These are phyloP conservation scores for Candida sanyaensis DNA, from an alignment of 1,139 yeast species.

Conservation along the genomic window DNA sequence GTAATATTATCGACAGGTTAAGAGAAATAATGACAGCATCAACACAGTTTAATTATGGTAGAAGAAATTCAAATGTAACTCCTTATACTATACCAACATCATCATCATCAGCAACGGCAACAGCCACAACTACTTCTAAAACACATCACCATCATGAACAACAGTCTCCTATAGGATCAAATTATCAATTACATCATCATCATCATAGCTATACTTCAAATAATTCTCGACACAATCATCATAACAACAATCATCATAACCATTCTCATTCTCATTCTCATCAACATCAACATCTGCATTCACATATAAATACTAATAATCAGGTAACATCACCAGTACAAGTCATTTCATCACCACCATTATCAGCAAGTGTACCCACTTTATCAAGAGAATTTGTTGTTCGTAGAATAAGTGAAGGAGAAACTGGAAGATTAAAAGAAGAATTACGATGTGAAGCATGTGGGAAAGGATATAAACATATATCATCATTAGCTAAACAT, in stretches of 20 bases:
- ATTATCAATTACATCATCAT: constrained; percentile 10
- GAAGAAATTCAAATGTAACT: constrained; percentile 32
- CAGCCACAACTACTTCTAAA: not conserved
- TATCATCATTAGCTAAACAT: constrained; percentile 76
- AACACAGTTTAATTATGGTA: constrained; percentile 32
- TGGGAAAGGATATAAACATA: constrained; percentile 87
- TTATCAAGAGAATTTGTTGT: constrained; percentile 76
- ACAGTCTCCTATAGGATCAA: constrained; percentile 5
- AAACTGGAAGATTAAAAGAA: constrained; percentile 79
- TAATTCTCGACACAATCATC: constrained; percentile 3
- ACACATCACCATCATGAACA: constrained; percentile 3
- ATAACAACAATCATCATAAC: constrained; percentile 12
- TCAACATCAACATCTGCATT: not conserved
- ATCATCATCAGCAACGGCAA: constrained; percentile 28
- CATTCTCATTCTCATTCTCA: too few species aligned
- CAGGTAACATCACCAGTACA: constrained; percentile 5
- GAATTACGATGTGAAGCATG: constrained; percentile 87
- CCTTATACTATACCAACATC: constrained; percentile 39
- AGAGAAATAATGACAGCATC: constrained; percentile 25
- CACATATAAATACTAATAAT: constrained; percentile 4
- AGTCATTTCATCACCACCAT: constrained; percentile 9
- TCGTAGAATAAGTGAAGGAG: constrained; percentile 82
- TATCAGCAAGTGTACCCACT: constrained; percentile 46
- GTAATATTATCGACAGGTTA: not conserved
- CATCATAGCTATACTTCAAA: constrained; percentile 1